Evolutionary conservation across 352 stramenopile genomes (phyloP).

Genomic region (Phytophthora sp.): DNA sequence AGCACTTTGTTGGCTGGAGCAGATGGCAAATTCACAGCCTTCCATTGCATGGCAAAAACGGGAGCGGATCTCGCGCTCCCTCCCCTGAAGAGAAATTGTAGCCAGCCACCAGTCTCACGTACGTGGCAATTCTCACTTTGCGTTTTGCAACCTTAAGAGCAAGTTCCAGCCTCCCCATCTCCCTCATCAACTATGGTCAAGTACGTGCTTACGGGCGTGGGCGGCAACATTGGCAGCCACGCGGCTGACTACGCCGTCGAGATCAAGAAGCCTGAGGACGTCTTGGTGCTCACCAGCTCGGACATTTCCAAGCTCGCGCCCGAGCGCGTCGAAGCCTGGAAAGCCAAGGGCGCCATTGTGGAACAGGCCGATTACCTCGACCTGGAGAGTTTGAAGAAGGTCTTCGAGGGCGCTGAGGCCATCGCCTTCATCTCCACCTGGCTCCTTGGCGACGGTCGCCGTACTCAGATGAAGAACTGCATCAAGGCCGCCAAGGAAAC

Average conservation of each 20-base stretch:
- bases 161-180: slow-evolving; percentile 11
- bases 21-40: no score
- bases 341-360: slow-evolving; percentile 25
- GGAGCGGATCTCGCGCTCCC: slow-evolving; percentile 14
- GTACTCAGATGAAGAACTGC: slow-evolving; percentile 28
- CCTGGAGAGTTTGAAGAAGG: slow-evolving; percentile 31
- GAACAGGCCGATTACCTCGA: slow-evolving; percentile 29
- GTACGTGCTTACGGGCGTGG: slow-evolving; percentile 35
- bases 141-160: slow-evolving; percentile 21
- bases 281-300: slow-evolving; percentile 26
- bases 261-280: slow-evolving; percentile 33
- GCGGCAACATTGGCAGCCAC: slow-evolving; percentile 37
- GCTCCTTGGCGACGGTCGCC: slow-evolving; percentile 30
- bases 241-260: slow-evolving; percentile 29
- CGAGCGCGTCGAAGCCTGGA: slow-evolving; percentile 13
- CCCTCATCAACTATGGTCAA: slow-evolving; percentile 34
- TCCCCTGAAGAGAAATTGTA: no score
- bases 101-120: no score
- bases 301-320: slow-evolving; percentile 30
- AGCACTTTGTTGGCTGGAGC: no score
- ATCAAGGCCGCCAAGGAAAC: slow-evolving; percentile 25
- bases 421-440: slow-evolving; percentile 37
- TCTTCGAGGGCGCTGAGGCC: slow-evolving; percentile 28
- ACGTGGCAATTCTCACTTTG: slow-evolving; percentile 30
- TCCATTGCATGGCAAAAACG: slow-evolving; percentile 21